phyloP scores from a whole-genome alignment of 441 rosid species.

The Daphne laureola region DNA sequence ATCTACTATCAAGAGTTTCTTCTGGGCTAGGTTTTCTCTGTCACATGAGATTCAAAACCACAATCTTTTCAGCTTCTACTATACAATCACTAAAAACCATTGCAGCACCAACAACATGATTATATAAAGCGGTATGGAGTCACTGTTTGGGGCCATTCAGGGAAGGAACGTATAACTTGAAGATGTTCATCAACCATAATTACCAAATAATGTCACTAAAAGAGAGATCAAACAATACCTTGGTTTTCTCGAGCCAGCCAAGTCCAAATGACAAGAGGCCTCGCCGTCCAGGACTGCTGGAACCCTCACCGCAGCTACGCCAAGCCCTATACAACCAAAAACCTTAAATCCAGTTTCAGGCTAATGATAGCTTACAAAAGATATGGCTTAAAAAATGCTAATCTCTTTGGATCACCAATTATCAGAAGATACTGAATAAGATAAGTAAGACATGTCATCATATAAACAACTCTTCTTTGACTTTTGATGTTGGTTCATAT shows the following conservation, averaged over 20 bases:
- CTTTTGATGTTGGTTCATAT: too few species aligned
- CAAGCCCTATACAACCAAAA: conserved; percentile 26
- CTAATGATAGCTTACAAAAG: too few species aligned
- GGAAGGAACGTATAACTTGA: background rate
- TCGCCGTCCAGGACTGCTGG: conserved; percentile 30
- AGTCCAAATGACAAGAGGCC: conserved; percentile 49
- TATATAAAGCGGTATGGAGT: background rate
- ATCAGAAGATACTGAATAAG: too few species aligned
- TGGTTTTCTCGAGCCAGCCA: conserved; percentile 36
- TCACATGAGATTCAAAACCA: conserved; percentile 13
- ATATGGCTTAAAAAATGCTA: too few species aligned
- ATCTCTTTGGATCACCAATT: too few species aligned
- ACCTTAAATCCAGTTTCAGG: too few species aligned
- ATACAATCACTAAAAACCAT: conserved; percentile 4
- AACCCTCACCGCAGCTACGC: conserved; percentile 21
- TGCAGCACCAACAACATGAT: conserved; percentile 1
- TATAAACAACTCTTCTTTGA: too few species aligned
- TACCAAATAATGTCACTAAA: background rate
- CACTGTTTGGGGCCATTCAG: background rate
- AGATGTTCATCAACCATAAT: too few species aligned
- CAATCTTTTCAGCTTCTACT: background rate
- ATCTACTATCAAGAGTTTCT: conserved; percentile 25
- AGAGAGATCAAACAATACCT: conserved; percentile 8
- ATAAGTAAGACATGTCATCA: too few species aligned
- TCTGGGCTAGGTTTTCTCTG: conserved; percentile 36